These are phyloP conservation scores for Anisodus tanguticus DNA, from an alignment of 257 asterid species.

Conservation along the genomic window DNA sequence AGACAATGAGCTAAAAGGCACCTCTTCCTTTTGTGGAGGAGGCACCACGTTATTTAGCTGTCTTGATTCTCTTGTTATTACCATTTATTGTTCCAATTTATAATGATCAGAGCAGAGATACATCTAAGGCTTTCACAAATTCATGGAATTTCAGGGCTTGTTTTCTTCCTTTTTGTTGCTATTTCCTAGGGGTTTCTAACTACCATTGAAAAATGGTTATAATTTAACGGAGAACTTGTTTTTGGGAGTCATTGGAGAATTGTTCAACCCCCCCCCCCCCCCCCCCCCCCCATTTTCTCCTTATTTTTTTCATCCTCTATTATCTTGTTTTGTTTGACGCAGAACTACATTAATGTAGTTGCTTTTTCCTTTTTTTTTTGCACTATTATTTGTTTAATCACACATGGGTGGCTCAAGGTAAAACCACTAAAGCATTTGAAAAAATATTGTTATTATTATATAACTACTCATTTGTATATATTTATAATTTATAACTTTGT, in stretches of 20 bases:
- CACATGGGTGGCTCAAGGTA: too few species aligned
- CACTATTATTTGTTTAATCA: background rate
- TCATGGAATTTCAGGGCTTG: background rate
- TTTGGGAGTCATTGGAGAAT: background rate
- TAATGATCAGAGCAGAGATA: background rate
- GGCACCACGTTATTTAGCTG: slow-evolving; percentile 21
- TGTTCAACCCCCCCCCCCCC: slow-evolving; percentile 6
- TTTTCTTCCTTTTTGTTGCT: background rate
- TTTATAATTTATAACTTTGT: too few species aligned
- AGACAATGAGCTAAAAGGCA: slow-evolving; percentile 24
- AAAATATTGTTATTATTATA: too few species aligned
- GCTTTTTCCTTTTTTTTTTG: background rate
- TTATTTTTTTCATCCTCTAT: background rate
- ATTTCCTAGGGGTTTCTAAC: background rate
- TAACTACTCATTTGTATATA: too few species aligned
- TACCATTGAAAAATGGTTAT: background rate
- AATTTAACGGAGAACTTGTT: background rate
- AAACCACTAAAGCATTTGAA: too few species aligned
- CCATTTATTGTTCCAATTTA: background rate
- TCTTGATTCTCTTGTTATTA: slow-evolving; percentile 15
- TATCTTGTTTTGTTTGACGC: background rate
- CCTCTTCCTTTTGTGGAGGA: slow-evolving; percentile 30
- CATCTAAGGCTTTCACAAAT: background rate
- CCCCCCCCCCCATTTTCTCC: background rate
- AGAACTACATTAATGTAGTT: background rate